Evolutionary conservation across 768 basidiomycete genomes (phyloP).

Genomic region (Myochromella boudieri): DNA sequence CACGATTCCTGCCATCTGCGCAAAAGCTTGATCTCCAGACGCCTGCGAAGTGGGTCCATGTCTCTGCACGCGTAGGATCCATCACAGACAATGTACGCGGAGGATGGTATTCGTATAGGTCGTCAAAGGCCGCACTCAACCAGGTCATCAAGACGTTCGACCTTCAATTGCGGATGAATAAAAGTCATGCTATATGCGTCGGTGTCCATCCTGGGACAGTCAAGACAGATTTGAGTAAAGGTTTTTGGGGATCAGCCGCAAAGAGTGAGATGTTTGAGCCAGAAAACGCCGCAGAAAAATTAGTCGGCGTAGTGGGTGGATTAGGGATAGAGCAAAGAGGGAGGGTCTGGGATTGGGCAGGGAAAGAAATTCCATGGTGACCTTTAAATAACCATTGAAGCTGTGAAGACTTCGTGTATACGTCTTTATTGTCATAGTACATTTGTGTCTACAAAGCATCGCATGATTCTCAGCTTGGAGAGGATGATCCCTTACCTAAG

Average conservation of each 20-base stretch:
- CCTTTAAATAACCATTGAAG: neutral
- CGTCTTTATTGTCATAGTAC: neutral
- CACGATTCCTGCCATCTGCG: slow-evolving; percentile 49
- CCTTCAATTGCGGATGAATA: slow-evolving; percentile 47
- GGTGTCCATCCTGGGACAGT: slow-evolving; percentile 63
- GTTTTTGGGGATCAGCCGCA: slow-evolving; percentile 44
- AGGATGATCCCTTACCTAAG: no score
- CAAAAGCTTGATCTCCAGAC: slow-evolving; percentile 19
- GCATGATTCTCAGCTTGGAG: no score
- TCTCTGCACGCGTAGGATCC: slow-evolving; percentile 59
- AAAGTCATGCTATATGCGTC: slow-evolving; percentile 47
- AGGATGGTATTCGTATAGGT: slow-evolving; percentile 64
- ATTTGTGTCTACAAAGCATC: no score
- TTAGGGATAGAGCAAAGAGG: slow-evolving; percentile 43
- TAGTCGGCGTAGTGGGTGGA: slow-evolving; percentile 44
- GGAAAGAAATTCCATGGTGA: slow-evolving; percentile 46
- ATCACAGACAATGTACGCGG: slow-evolving; percentile 57
- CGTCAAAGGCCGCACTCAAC: slow-evolving; percentile 63
- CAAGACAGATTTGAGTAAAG: slow-evolving; percentile 57
- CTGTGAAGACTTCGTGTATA: neutral
- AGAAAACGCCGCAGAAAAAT: slow-evolving; percentile 44
- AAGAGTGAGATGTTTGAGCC: slow-evolving; percentile 47
- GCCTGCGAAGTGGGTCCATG: slow-evolving; percentile 58
- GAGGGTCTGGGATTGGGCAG: slow-evolving; percentile 58
- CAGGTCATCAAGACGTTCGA: slow-evolving; percentile 64